Evolutionary conservation across 768 basidiomycete species (phyloP), one percentile per base, ranked within the genome.

Genomic region (Mycena metata): DNA sequence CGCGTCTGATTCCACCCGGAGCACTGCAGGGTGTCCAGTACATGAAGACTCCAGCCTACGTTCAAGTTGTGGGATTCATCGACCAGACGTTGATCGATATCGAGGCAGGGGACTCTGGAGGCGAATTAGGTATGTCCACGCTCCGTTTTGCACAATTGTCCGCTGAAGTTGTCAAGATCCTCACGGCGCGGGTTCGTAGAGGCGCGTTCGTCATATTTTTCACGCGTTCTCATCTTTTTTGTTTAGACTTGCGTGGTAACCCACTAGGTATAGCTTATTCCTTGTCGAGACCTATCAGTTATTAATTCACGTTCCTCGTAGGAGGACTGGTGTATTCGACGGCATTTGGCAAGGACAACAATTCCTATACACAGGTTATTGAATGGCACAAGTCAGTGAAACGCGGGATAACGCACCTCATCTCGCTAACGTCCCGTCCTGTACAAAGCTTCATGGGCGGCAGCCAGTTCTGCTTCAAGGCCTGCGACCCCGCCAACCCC

Each of bases 51-150:
- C 83, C 86, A 1, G 84, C 83, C 65, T 92, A 92, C 72, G 76
- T 88, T 42, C 87, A 89, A 74, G 81, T 91, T 66, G 83, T 84
- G 45, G 94, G 91, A 11, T 88, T 84, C 78, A 81, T 90, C 67
- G 81, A 94, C 74, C 92, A 95, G 79, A 80, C 79, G 3, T 67
- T 74, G 51, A 78, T 95, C 69, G 83, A 91, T 79, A 69, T 94
- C 21, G 62, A 76, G 13, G 13, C 76, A 0, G 77, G 64, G 15
- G 94, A 95, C 72, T 86, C 73, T 39, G 94, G 94, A 70, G 94
- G 93, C 64, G 93, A 95, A 78, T 84, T 93, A 58, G 91, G 93
- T 79, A 86, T 88, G 24, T 87, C 88, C 65, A 90, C 90, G 62
- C 89, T 15, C 90, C 64, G 90, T 91, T 73, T 45, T 64, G 35